phyloP scores from a whole-genome alignment of 345 rosid genomes.

The Trapa bicornis region DNA sequence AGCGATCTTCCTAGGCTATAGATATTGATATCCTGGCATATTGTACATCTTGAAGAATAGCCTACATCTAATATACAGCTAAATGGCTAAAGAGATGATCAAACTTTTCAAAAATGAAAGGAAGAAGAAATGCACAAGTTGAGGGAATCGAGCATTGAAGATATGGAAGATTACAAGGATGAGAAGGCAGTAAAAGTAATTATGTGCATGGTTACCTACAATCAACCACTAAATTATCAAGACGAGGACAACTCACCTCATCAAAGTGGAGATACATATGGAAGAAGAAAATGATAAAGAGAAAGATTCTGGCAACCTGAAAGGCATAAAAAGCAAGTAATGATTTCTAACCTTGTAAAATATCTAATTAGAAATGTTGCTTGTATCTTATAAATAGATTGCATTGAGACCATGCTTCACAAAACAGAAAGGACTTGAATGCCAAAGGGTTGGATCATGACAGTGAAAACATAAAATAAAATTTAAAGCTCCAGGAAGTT shows the following conservation, averaged over 20 bases:
- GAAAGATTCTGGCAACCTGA: slow-evolving; percentile 64
- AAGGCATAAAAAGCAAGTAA: slow-evolving; percentile 2
- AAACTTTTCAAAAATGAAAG: no score
- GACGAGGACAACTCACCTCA: slow-evolving; percentile 31
- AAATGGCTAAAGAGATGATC: no score
- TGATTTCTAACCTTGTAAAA: background rate
- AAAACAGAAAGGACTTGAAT: background rate
- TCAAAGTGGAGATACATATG: slow-evolving; percentile 58
- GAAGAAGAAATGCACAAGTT: no score
- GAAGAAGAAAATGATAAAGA: slow-evolving; percentile 52
- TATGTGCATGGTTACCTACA: background rate
- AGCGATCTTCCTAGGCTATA: no score
- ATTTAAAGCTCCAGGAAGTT: background rate
- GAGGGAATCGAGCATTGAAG: background rate
- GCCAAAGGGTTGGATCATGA: background rate
- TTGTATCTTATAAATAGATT: background rate
- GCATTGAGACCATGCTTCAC: background rate
- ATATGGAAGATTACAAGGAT: background rate
- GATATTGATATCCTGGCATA: no score
- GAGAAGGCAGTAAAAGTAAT: background rate
- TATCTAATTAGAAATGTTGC: background rate
- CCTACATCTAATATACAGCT: no score
- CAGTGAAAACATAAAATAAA: background rate
- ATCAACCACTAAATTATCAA: background rate
- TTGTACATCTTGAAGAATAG: no score